Evolutionary conservation across 805 yeast genomes (phyloP), one percentile per base, ranked within the genome.

Genomic region (Yamadazyma phyllophila): DNA sequence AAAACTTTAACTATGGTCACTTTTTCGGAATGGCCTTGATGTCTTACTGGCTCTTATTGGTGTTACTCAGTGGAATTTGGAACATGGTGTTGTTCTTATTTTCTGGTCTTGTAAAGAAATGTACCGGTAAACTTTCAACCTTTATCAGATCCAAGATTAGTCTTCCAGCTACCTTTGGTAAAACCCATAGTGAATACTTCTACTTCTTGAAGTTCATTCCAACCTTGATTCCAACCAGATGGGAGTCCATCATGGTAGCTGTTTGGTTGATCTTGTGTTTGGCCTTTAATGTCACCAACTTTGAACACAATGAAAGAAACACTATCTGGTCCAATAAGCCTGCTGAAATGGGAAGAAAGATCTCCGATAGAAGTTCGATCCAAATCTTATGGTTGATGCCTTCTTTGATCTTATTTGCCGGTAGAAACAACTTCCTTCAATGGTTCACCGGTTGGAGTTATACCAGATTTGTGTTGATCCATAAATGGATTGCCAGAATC

Each of bases 391-490:
- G 77, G 43, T 47, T 81, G 40, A 70, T 82, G 46, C 92, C 94
- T 0, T 59, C 76, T 6, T 59, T 81, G 13, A 76, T 79, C 48
- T 63, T 85, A 45, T 83, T 86, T 61, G 88, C 88, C 4, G 84
- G 85, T 26, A 70, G 94, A 55, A 88, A 87, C 61, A 87, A 85
- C 57, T 79, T 88, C 15, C 68, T 87, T 56, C 75, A 78, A 50
- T 67, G 66, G 58, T 44, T 83, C 4, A 76, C 90, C 1, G 88
- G 91, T 2, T 73, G 86, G 70, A 62, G 81, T 0, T 82, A 77
- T 53, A 65, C 81, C 11, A 73, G 84, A 1, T 85, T 87, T 65
- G 71, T 80, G 54, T 65, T 71, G 26, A 78, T 77, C 56, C 96
- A 88, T 63, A 82, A 74, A 60, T 82, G 88, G 85, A 62, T 74